Evolutionary conservation across 805 yeast species (phyloP).

Genomic region (Priceomyces haplophilus): DNA sequence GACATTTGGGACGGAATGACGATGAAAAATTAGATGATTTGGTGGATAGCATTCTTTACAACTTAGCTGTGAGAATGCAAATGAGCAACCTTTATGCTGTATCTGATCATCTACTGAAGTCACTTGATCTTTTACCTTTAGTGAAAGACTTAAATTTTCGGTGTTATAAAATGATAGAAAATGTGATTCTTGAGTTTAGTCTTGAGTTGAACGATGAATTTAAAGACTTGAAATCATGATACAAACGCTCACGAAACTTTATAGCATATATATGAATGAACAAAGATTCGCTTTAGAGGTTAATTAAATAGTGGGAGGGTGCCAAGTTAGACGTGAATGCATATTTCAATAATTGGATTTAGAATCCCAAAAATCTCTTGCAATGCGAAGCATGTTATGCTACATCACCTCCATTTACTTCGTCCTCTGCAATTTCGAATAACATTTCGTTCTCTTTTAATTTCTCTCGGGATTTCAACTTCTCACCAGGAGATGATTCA

Average conservation of each 20-base stretch:
- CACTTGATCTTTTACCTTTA: slow-evolving; percentile 22
- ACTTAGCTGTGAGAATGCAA: slow-evolving; percentile 22
- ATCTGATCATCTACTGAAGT: slow-evolving; percentile 13
- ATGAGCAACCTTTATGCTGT: slow-evolving; percentile 18
- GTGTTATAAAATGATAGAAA: slow-evolving; percentile 17
- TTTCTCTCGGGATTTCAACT: slow-evolving; percentile 10
- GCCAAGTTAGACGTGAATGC: too few species aligned
- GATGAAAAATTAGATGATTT: slow-evolving; percentile 37
- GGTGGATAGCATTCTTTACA: slow-evolving; percentile 39
- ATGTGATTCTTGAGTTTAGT: slow-evolving; percentile 11
- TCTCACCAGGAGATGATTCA: neutral
- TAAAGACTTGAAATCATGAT: neutral
- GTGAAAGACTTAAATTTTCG: slow-evolving; percentile 17
- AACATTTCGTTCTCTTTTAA: slow-evolving; percentile 17
- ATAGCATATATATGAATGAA: neutral
- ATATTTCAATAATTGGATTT: too few species aligned
- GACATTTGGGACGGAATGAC: slow-evolving; percentile 6
- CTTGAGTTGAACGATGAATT: slow-evolving; percentile 13
- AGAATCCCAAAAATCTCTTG: too few species aligned
- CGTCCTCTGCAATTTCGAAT: slow-evolving; percentile 21
- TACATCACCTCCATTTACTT: slow-evolving; percentile 3
- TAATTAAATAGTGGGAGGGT: too few species aligned
- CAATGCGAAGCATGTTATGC: neutral
- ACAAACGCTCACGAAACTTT: neutral
- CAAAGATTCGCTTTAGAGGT: neutral